Percentiles rank a stretch among this genome's conserved stretches.
phyloP scores from a whole-genome alignment of 495 filamentous ascomycete genomes.

The Achaetomiella virescens region DNA sequence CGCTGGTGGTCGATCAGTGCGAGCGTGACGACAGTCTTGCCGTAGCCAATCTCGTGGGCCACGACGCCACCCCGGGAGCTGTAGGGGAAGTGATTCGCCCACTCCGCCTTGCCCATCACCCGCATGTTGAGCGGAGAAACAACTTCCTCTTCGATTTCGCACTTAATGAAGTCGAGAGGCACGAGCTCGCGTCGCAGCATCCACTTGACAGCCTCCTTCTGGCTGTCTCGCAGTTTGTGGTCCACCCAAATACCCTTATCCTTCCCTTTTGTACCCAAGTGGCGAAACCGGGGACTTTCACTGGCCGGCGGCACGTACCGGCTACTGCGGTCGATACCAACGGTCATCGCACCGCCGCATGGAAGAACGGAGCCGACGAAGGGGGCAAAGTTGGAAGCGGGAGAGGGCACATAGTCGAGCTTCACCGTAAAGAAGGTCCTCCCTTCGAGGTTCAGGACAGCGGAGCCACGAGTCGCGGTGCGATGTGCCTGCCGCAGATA shows the following conservation, averaged over 20 bases:
- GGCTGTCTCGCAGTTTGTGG: slow-evolving; percentile 11
- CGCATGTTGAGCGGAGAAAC: slow-evolving; percentile 55
- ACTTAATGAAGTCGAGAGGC: slow-evolving; percentile 48
- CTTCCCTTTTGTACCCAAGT: background rate
- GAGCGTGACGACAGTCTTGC: slow-evolving; percentile 72
- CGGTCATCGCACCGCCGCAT: background rate
- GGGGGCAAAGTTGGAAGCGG: background rate
- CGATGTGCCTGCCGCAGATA: slow-evolving; percentile 10
- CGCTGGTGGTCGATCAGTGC: slow-evolving; percentile 54
- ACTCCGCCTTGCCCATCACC: slow-evolving; percentile 52
- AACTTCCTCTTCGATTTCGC: slow-evolving; percentile 63
- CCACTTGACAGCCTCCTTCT: slow-evolving; percentile 46
- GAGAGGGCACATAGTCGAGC: slow-evolving; percentile 7
- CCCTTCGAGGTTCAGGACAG: background rate
- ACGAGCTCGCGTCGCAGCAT: slow-evolving; percentile 56
- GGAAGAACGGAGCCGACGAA: background rate
- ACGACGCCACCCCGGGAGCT: slow-evolving; percentile 61
- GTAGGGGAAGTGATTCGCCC: slow-evolving; percentile 27
- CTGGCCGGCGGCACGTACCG: background rate
- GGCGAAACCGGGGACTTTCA: slow-evolving; percentile 1
- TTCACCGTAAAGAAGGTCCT: slow-evolving; percentile 4
- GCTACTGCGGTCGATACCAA: background rate
- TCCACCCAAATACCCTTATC: background rate
- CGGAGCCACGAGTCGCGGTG: background rate
- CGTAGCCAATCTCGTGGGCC: slow-evolving; percentile 73